Evolutionary conservation across 768 basidiomycete genomes (phyloP).

Genomic region (Boletus subparvulus): DNA sequence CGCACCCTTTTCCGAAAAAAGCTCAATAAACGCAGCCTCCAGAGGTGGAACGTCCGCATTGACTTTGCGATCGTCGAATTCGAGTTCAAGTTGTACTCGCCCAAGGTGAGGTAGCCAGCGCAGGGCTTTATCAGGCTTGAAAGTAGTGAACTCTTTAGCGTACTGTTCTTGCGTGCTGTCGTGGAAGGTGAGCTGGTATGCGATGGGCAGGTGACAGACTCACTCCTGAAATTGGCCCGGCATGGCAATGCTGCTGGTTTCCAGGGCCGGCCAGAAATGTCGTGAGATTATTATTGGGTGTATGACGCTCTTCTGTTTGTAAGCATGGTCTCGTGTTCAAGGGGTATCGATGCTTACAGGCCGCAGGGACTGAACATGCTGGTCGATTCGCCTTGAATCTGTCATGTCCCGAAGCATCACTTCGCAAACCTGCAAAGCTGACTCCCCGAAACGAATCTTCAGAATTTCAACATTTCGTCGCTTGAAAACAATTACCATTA

Average conservation of each 20-base stretch:
- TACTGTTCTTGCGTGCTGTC: slow-evolving; percentile 74
- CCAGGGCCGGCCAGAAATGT: slow-evolving; percentile 92
- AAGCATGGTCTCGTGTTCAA: slow-evolving; percentile 2
- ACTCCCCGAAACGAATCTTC: slow-evolving; percentile 94
- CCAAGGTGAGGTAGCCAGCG: slow-evolving; percentile 90
- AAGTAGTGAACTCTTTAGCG: slow-evolving; percentile 68
- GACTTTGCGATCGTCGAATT: slow-evolving; percentile 77
- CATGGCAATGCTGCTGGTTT: slow-evolving; percentile 69
- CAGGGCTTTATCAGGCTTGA: slow-evolving; percentile 92
- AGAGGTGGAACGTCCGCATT: slow-evolving; percentile 78
- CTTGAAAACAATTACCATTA: slow-evolving; percentile 40
- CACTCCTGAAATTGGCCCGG: slow-evolving; percentile 84
- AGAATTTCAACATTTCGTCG: slow-evolving; percentile 90
- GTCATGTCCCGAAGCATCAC: slow-evolving; percentile 98
- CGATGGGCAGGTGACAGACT: slow-evolving; percentile 21
- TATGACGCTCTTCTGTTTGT: slow-evolving; percentile 53
- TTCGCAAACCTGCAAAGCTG: slow-evolving; percentile 90
- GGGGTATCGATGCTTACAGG: slow-evolving; percentile 42
- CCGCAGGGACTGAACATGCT: slow-evolving; percentile 77
- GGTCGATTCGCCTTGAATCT: slow-evolving; percentile 87
- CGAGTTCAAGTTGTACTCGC: slow-evolving; percentile 74
- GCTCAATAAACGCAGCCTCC: slow-evolving; percentile 88
- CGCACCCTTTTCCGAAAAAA: slow-evolving; percentile 72
- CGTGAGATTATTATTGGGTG: slow-evolving; percentile 91
- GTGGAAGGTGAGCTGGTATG: slow-evolving; percentile 3